Percentiles rank a stretch among this genome's conserved stretches.
phyloP scores from a whole-genome alignment of 148 eudicot genomes.

The Hydrangea macrophylla region DNA sequence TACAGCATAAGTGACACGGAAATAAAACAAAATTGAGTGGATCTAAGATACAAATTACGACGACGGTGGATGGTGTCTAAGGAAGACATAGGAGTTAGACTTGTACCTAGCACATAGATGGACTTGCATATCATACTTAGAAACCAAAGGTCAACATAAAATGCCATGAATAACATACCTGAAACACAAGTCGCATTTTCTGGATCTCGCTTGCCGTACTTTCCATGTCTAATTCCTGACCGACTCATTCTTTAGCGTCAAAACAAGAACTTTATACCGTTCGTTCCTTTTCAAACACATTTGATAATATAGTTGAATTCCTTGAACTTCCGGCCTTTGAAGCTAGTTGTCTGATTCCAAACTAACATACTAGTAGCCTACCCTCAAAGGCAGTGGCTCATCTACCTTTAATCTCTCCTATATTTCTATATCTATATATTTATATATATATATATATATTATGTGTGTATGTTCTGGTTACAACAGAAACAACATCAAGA shows the following conservation, averaged over 20 bases:
- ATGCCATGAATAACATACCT: constrained; percentile 12
- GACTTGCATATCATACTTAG: no score
- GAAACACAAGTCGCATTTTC: constrained; percentile 2
- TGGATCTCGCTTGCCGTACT: not conserved
- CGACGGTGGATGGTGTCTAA: not conserved
- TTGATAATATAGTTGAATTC: not conserved
- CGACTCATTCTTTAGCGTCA: not conserved
- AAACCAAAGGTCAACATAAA: not conserved
- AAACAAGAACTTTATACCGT: not conserved
- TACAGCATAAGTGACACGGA: not conserved
- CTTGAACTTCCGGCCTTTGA: constrained; percentile 1
- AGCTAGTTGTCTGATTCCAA: not conserved
- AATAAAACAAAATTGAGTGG: not conserved
- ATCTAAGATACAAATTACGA: no score
- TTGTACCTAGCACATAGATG: not conserved
- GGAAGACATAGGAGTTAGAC: not conserved
- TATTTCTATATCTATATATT: no score
- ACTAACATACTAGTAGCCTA: constrained; percentile 9
- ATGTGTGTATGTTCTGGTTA: no score
- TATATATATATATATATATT: no score
- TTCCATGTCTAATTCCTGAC: constrained; percentile 8
- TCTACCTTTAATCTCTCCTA: not conserved
- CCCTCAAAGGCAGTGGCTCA: not conserved
- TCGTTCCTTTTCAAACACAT: not conserved
- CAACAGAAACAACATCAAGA: constrained; percentile 23